Conservation (phyloP, 306 rosid species). For the Carpinus viminea region DNA sequence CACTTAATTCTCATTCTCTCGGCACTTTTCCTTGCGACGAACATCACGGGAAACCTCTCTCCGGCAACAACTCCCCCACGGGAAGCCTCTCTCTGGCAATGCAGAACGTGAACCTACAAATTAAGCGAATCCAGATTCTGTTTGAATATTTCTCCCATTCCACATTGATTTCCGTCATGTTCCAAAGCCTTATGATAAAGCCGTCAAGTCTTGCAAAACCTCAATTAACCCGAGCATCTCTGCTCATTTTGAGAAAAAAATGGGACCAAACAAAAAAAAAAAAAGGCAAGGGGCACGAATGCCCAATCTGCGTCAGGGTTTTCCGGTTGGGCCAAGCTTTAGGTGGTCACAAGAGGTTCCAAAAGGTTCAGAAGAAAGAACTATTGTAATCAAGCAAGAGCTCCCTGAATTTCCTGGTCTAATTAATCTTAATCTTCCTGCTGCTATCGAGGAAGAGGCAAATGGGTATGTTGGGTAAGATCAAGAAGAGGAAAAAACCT, state of each 20-base stretch:
- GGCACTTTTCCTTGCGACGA: no score
- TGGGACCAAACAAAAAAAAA: constrained; percentile 57
- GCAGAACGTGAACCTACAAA: no score
- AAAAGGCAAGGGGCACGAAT: constrained; percentile 75
- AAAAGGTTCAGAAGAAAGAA: constrained; percentile 66
- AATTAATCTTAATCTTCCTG: constrained; percentile 91
- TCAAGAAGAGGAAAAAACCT: no score
- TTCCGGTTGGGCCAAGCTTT: constrained; percentile 93
- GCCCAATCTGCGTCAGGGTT: constrained; percentile 76
- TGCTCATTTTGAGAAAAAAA: constrained; percentile 42
- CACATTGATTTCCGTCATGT: constrained; percentile 44
- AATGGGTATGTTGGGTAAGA: constrained; percentile 30
- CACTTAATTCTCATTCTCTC: no score
- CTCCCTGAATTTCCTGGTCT: constrained; percentile 42
- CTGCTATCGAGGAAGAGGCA: constrained; percentile 68
- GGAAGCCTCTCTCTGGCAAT: no score
- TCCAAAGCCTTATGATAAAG: constrained; percentile 36
- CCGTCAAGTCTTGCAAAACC: constrained; percentile 22
- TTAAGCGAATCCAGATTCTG: no score
- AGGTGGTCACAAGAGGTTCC: constrained; percentile 98
- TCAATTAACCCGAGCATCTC: constrained; percentile 26
- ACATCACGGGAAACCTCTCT: no score
- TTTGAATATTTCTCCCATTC: no score
- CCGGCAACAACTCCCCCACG: no score
- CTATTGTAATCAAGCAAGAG: constrained; percentile 51